phyloP scores from a whole-genome alignment of 495 filamentous ascomycete genomes.

The Tuber magnatum region DNA sequence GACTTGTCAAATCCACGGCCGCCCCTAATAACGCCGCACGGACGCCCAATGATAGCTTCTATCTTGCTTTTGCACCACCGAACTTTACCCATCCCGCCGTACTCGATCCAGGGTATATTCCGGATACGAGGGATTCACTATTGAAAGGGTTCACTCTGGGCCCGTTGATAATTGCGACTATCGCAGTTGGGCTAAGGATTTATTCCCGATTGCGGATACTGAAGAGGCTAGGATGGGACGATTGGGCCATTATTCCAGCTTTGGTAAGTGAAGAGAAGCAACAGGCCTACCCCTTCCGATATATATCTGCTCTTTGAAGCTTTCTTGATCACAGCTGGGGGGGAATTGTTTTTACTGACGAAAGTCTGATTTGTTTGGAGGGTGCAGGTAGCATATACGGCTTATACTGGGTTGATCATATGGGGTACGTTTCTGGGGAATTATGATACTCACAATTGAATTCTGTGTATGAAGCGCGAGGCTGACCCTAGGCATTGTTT shows the following conservation, averaged over 20 bases:
- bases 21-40: not conserved
- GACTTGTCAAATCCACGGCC: not conserved
- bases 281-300: not conserved
- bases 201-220: not conserved
- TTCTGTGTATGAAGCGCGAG: not conserved
- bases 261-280: not conserved
- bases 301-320: not conserved
- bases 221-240: not conserved
- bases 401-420: not conserved
- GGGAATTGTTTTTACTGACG: not conserved
- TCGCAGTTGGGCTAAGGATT: not conserved
- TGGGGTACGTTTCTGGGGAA: not conserved
- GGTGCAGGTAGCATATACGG: not conserved
- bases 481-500: not conserved
- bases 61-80: not conserved
- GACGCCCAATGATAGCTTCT: not conserved
- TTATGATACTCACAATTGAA: not conserved
- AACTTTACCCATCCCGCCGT: not conserved
- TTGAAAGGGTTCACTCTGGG: not conserved
- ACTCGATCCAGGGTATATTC: not conserved
- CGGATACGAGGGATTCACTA: not conserved
- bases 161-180: not conserved
- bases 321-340: not conserved
- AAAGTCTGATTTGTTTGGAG: not conserved
- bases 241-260: slow-evolving; percentile 1